Conservation (phyloP, 176 grass and related monocot genomes). For the Echinochloa phyllopogon region DNA sequence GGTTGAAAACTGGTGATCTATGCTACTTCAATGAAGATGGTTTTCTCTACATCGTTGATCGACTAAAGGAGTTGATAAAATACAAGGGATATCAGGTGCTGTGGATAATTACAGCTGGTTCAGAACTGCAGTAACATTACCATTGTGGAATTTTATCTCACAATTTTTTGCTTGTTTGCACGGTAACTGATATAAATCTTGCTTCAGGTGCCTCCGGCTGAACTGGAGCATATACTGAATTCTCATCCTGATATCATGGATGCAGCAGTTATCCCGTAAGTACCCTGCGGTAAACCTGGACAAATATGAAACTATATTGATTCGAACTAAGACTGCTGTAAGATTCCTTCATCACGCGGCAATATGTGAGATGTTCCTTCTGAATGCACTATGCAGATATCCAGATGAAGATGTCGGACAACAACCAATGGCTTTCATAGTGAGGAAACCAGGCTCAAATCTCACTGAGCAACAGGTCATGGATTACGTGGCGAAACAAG, state of each 20-base stretch:
- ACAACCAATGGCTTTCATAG: constrained; percentile 83
- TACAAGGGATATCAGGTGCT: constrained; percentile 80
- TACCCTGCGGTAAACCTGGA: background rate
- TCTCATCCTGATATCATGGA: constrained; percentile 65
- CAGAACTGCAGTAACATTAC: background rate
- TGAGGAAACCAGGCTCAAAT: constrained; percentile 56
- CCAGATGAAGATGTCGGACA: constrained; percentile 89
- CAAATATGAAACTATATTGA: background rate
- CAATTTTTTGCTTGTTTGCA: constrained; percentile 6
- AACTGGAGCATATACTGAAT: constrained; percentile 68
- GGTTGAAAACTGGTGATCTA: constrained; percentile 77
- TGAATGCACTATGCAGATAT: constrained; percentile 53
- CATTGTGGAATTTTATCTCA: background rate
- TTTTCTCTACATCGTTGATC: constrained; percentile 71
- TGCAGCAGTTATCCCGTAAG: constrained; percentile 70
- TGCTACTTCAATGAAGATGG: constrained; percentile 78
- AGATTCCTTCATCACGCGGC: background rate
- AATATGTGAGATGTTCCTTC: background rate
- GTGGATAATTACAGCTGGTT: background rate
- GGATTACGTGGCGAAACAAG: constrained; percentile 76
- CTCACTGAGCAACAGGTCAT: constrained; percentile 63
- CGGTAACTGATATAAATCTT: constrained; percentile 9
- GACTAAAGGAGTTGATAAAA: constrained; percentile 80
- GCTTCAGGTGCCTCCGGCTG: constrained; percentile 68
- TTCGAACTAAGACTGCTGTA: background rate